Conservation (phyloP, 2,329 filamentous ascomycete species). For the Fonsecaea nubica region DNA sequence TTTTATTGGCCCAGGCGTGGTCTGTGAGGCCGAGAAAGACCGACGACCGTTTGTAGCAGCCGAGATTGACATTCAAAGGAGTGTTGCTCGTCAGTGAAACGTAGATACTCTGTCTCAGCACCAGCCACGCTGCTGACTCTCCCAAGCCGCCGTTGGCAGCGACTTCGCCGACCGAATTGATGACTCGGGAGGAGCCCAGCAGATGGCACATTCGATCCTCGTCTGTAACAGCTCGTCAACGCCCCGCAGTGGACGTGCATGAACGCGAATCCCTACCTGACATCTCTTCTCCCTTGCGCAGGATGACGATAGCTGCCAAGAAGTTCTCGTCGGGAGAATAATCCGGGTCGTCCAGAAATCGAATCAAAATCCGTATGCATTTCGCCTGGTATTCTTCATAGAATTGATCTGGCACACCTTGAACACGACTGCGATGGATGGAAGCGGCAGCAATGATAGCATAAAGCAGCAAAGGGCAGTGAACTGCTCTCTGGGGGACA, state of each 20-base stretch:
- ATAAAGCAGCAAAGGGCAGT: slow-evolving; percentile 1
- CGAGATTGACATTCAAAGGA: slow-evolving; percentile 6
- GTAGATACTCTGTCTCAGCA: slow-evolving; percentile 5
- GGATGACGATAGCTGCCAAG: slow-evolving; percentile 1
- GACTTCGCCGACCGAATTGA: slow-evolving; percentile 7
- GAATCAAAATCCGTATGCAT: slow-evolving; percentile 8
- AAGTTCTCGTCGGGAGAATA: slow-evolving; percentile 11
- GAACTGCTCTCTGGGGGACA: slow-evolving; percentile 4
- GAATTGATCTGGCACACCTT: neutral
- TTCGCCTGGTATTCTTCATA: slow-evolving; percentile 6
- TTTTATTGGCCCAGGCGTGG: slow-evolving; percentile 11
- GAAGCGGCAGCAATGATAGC: slow-evolving; percentile 9
- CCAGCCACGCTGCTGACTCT: slow-evolving; percentile 7
- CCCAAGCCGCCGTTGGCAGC: slow-evolving; percentile 5
- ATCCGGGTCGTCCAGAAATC: neutral
- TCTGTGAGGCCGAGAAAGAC: slow-evolving; percentile 7
- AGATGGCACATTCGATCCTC: slow-evolving; percentile 10
- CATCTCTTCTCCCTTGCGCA: slow-evolving; percentile 11
- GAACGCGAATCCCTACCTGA: neutral
- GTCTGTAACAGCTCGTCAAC: neutral
- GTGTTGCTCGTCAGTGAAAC: slow-evolving; percentile 5
- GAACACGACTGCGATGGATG: slow-evolving; percentile 7
- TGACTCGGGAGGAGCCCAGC: slow-evolving; percentile 5
- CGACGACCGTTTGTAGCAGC: neutral
- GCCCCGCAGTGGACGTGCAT: neutral